Percentiles rank a stretch among this genome's conserved stretches.
These are phyloP conservation scores for Hanseniaspora nectarophila DNA, from an alignment of 805 yeast species.

Conservation along the genomic window DNA sequence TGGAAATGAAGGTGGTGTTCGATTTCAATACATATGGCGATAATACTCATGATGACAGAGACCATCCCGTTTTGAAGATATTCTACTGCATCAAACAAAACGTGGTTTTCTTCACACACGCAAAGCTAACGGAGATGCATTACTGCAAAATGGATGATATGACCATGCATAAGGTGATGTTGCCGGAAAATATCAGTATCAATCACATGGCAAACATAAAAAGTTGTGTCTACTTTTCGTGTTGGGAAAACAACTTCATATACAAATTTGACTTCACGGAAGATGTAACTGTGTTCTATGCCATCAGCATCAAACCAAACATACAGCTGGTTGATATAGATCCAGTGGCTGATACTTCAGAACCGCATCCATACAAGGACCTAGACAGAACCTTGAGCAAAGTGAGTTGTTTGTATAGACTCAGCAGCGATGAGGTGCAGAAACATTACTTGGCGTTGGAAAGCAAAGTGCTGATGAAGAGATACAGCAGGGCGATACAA, in stretches of 20 bases:
- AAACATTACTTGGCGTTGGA: not conserved
- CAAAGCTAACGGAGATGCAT: not conserved
- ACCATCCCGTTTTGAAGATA: constrained; percentile 6
- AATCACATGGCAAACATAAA: not conserved
- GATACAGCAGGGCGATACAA: not conserved
- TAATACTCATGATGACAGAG: constrained; percentile 4
- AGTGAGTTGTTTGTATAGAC: not conserved
- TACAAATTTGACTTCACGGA: not conserved
- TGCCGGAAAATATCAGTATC: constrained; percentile 1
- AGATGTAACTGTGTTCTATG: not conserved
- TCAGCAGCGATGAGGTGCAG: not conserved
- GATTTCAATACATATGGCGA: not conserved
- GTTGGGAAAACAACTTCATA: constrained; percentile 6
- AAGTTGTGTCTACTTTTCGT: not conserved
- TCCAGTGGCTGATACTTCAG: constrained; percentile 3
- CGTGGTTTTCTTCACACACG: not conserved
- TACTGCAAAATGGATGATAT: not conserved
- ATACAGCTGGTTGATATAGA: constrained; percentile 12
- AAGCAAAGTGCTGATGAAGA: constrained; percentile 7
- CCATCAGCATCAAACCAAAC: constrained; percentile 3
- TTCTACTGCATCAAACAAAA: not conserved
- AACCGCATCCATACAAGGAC: constrained; percentile 1
- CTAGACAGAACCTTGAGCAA: not conserved
- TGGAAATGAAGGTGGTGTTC: not conserved
- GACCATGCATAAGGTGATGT: not conserved